phyloP scores from a whole-genome alignment of 2,329 filamentous ascomycete species.

The Aspergillus udagawae region DNA sequence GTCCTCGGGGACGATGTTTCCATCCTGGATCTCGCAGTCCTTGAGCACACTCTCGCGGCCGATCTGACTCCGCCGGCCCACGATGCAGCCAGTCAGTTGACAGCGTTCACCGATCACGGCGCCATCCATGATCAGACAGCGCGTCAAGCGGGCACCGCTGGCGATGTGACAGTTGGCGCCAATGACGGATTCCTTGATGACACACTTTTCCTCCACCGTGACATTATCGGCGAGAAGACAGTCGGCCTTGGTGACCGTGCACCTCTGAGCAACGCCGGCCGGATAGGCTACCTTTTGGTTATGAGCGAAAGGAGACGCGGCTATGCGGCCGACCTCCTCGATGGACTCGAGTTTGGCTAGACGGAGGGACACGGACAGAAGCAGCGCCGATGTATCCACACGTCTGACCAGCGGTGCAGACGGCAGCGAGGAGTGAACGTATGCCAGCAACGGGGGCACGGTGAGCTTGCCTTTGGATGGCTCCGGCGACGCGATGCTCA shows the following conservation, averaged over 20 bases:
- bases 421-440: slow-evolving; percentile 60
- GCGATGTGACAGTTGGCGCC: slow-evolving; percentile 84
- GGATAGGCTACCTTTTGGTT: slow-evolving; percentile 76
- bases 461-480: slow-evolving; percentile 30
- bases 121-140: slow-evolving; percentile 90
- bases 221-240: slow-evolving; percentile 85
- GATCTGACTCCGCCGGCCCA: slow-evolving; percentile 75
- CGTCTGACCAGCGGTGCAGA: slow-evolving; percentile 70
- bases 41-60: slow-evolving; percentile 78
- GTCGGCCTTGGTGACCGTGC: slow-evolving; percentile 77
- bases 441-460: slow-evolving; percentile 73
- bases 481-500: background rate
- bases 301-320: slow-evolving; percentile 72
- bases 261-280: slow-evolving; percentile 72
- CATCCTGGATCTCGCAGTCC: slow-evolving; percentile 88
- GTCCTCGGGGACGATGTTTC: slow-evolving; percentile 76
- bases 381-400: slow-evolving; percentile 79
- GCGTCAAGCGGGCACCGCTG: slow-evolving; percentile 77
- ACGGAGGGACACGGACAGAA: slow-evolving; percentile 76
- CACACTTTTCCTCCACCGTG: slow-evolving; percentile 78
- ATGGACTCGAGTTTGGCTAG: slow-evolving; percentile 74
- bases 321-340: slow-evolving; percentile 56
- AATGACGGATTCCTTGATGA: slow-evolving; percentile 89
- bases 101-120: slow-evolving; percentile 79
- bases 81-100: slow-evolving; percentile 80